Percentiles rank a stretch among this genome's conserved stretches.
These are phyloP conservation scores for Xylaria sp. DNA, from an alignment of 2,329 filamentous ascomycete genomes.

Conservation along the genomic window DNA sequence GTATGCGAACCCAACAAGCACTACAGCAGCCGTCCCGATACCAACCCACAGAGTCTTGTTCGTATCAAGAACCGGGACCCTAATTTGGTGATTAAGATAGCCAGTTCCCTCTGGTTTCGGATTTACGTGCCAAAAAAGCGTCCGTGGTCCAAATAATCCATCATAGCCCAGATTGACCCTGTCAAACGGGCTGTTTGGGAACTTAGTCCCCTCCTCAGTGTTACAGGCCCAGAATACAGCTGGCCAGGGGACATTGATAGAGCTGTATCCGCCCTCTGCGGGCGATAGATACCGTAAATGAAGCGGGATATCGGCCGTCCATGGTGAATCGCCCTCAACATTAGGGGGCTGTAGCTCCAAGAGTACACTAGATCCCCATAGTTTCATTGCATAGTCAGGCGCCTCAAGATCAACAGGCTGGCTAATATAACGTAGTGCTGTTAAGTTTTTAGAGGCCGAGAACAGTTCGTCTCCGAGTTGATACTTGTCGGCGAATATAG, in stretches of 20 bases:
- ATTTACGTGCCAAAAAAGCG: constrained; percentile 83
- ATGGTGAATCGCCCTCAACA: constrained; percentile 56
- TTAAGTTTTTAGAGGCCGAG: constrained; percentile 82
- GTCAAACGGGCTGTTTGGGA: constrained; percentile 86
- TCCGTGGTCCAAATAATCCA: constrained; percentile 77
- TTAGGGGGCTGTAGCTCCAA: constrained; percentile 74
- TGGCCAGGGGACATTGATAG: constrained; percentile 78
- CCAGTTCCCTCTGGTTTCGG: constrained; percentile 57
- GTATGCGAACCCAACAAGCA: constrained; percentile 76
- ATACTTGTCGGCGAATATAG: constrained; percentile 88
- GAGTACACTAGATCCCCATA: constrained; percentile 84
- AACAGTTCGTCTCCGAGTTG: constrained; percentile 83
- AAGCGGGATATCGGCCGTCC: constrained; percentile 79
- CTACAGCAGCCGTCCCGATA: constrained; percentile 67
- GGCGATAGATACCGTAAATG: constrained; percentile 86
- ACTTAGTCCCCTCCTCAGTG: constrained; percentile 72
- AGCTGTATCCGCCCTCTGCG: constrained; percentile 62
- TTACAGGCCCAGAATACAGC: constrained; percentile 91
- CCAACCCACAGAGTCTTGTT: constrained; percentile 60
- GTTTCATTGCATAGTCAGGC: constrained; percentile 78
- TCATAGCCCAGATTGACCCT: constrained; percentile 88
- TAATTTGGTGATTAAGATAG: constrained; percentile 64
- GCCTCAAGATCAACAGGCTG: constrained; percentile 90
- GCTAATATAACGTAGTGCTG: constrained; percentile 72
- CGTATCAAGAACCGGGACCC: constrained; percentile 73